Percentiles rank a stretch among this genome's conserved stretches.
Evolutionary conservation across 2,329 filamentous ascomycete genomes (phyloP).

Genomic region (Proliferodiscus dingleyae): DNA sequence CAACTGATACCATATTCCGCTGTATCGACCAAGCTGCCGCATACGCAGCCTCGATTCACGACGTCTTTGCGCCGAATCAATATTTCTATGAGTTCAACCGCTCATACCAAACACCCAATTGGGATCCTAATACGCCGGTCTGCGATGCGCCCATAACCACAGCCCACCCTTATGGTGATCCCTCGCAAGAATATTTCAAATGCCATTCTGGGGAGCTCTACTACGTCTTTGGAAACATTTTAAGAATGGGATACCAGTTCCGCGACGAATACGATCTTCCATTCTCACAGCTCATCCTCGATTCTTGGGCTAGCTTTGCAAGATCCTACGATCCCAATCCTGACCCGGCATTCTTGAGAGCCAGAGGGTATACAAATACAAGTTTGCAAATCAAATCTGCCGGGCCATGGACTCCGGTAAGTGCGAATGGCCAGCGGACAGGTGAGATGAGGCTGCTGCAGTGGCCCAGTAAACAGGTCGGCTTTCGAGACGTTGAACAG

Average conservation of each 20-base stretch:
- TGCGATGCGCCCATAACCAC: constrained; percentile 24
- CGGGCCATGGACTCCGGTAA: constrained; percentile 20
- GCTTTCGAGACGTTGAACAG: constrained; percentile 19
- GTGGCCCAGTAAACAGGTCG: constrained; percentile 18
- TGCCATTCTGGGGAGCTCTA: constrained; percentile 33
- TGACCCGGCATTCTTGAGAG: constrained; percentile 18
- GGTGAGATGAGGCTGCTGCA: constrained; percentile 17
- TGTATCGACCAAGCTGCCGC: constrained; percentile 29
- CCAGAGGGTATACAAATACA: constrained; percentile 24
- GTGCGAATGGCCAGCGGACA: neutral
- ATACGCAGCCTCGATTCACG: constrained; percentile 24
- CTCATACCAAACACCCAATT: constrained; percentile 27
- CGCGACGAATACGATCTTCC: constrained; percentile 29
- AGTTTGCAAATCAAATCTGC: constrained; percentile 15
- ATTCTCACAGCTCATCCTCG: constrained; percentile 24
- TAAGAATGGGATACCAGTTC: constrained; percentile 22
- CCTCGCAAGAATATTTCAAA: constrained; percentile 33
- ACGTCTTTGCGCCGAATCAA: constrained; percentile 29
- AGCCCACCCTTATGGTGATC: constrained; percentile 28
- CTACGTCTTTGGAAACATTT: constrained; percentile 30
- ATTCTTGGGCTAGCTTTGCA: constrained; percentile 28
- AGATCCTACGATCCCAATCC: constrained; percentile 23
- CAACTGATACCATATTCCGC: constrained; percentile 28
- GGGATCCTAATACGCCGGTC: constrained; percentile 19
- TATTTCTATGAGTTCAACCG: constrained; percentile 34